Conservation (phyloP, 2,329 filamentous ascomycete genomes). For the Exophiala xenobiotica region DNA sequence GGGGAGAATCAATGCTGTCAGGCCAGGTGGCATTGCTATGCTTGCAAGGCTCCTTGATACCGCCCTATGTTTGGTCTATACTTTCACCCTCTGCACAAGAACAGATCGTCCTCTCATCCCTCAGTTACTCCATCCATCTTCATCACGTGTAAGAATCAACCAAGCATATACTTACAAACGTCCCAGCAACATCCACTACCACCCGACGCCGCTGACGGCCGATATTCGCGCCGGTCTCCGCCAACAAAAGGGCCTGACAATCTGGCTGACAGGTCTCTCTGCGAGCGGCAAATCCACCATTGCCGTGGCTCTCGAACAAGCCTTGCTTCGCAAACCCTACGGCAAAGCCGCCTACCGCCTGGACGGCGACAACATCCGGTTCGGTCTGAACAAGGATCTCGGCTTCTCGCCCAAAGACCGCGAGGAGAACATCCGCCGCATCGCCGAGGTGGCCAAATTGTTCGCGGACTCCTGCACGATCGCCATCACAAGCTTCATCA, state of each 20-base stretch:
- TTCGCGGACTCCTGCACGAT: slow-evolving; percentile 89
- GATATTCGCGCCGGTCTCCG: slow-evolving; percentile 51
- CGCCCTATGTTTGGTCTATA: no score
- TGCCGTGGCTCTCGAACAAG: slow-evolving; percentile 93
- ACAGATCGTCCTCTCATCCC: no score
- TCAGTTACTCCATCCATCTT: no score
- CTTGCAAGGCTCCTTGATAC: no score
- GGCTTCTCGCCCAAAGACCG: slow-evolving; percentile 91
- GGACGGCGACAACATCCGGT: slow-evolving; percentile 97
- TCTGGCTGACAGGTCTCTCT: slow-evolving; percentile 97
- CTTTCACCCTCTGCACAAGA: no score
- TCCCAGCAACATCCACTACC: slow-evolving; percentile 49
- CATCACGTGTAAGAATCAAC: no score
- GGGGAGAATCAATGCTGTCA: no score
- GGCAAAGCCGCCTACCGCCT: slow-evolving; percentile 84
- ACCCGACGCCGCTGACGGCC: slow-evolving; percentile 44
- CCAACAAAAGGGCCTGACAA: slow-evolving; percentile 84
- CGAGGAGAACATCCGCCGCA: slow-evolving; percentile 96
- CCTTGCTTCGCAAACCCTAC: slow-evolving; percentile 72
- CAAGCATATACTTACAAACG: no score
- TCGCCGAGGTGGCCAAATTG: slow-evolving; percentile 93
- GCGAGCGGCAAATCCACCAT: slow-evolving; percentile 97
- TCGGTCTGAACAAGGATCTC: slow-evolving; percentile 96
- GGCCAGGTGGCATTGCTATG: no score
- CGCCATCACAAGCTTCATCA: slow-evolving; percentile 95